phyloP scores from a whole-genome alignment of 169 alveolate species.

The Perkinsus marinus region DNA sequence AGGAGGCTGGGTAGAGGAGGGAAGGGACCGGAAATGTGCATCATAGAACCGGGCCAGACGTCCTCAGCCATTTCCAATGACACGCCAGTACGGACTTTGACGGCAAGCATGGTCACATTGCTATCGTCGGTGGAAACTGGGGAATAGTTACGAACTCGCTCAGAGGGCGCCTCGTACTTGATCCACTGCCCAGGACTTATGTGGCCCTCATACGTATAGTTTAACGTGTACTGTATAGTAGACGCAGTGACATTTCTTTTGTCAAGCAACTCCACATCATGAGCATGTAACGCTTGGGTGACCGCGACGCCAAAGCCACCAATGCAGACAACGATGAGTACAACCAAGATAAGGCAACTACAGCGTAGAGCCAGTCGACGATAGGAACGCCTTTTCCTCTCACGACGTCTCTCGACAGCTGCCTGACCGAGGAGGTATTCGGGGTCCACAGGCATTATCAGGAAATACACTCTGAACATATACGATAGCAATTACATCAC shows the following conservation, averaged over 20 bases:
- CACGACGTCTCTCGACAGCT: not conserved
- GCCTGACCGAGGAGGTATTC: not conserved
- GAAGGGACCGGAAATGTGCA: not conserved
- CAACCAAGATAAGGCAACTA: not conserved
- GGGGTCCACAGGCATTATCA: not conserved
- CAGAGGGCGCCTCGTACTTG: not conserved
- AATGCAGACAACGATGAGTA: not conserved
- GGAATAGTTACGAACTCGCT: not conserved
- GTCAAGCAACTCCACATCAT: not conserved
- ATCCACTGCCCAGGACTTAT: not conserved
- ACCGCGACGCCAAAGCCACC: not conserved
- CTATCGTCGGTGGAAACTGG: not conserved
- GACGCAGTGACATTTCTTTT: not conserved
- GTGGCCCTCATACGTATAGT: not conserved
- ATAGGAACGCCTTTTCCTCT: not conserved
- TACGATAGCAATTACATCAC: not conserved
- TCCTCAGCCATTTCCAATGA: not conserved
- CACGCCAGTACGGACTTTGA: not conserved
- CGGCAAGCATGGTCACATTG: not conserved
- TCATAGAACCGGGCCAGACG: not conserved
- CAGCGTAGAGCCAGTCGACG: not conserved
- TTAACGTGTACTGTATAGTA: not conserved
- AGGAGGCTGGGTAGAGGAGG: not conserved
- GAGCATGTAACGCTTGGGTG: not conserved
- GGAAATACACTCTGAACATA: not conserved